These are phyloP conservation scores for Alternaria consortialis DNA, from an alignment of 2,329 filamentous ascomycete species.

Conservation along the genomic window DNA sequence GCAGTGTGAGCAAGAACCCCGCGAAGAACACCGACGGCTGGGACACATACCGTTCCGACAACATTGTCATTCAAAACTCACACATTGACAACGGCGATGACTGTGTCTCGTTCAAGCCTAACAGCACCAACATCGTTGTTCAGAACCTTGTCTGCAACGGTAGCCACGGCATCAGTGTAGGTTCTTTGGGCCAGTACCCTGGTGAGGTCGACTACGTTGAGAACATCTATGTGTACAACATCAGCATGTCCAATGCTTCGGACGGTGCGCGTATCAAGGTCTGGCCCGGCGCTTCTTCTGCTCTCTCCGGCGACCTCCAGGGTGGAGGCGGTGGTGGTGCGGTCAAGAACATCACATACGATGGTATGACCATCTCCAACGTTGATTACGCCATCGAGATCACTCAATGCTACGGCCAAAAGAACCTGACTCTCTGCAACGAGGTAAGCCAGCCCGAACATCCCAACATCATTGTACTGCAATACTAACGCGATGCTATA, in stretches of 20 bases:
- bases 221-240: slow-evolving; percentile 65
- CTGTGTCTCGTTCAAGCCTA: slow-evolving; percentile 79
- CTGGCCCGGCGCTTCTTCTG: slow-evolving; percentile 68
- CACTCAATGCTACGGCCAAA: slow-evolving; percentile 72
- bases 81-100: slow-evolving; percentile 72
- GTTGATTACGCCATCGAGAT: slow-evolving; percentile 72
- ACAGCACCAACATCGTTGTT: slow-evolving; percentile 73
- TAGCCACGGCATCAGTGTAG: slow-evolving; percentile 77
- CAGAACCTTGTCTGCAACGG: slow-evolving; percentile 74
- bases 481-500: slow-evolving; percentile 5
- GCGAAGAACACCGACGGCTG: slow-evolving; percentile 73
- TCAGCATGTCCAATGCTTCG: slow-evolving; percentile 54
- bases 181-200: slow-evolving; percentile 73
- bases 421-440: slow-evolving; percentile 68
- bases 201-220: slow-evolving; percentile 72
- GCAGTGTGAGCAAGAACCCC: slow-evolving; percentile 60
- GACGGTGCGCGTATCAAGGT: slow-evolving; percentile 78
- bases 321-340: slow-evolving; percentile 71
- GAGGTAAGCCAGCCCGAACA: slow-evolving; percentile 33
- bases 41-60: slow-evolving; percentile 69
- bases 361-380: slow-evolving; percentile 67
- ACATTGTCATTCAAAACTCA: slow-evolving; percentile 73
- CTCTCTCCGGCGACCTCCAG: slow-evolving; percentile 67
- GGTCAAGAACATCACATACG: slow-evolving; percentile 73
- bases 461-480: no score